phyloP scores from a whole-genome alignment of 345 rosid species.

The Durio zibethinus region DNA sequence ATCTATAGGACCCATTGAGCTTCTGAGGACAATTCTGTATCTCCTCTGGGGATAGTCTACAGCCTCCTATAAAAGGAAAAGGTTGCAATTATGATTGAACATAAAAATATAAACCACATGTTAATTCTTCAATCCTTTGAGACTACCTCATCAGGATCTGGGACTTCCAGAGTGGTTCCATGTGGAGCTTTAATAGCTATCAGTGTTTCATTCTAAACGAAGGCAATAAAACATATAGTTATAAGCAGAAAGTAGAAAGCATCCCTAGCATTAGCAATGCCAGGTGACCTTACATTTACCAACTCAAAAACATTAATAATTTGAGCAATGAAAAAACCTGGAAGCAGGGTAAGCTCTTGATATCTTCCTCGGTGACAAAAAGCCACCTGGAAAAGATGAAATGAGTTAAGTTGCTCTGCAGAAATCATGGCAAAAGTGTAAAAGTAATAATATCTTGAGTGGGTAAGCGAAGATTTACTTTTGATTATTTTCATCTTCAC shows the following conservation, averaged over 20 bases:
- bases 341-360: conserved; percentile 87
- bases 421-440: not conserved
- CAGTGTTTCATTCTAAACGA: conserved; percentile 79
- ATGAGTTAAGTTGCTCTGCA: conserved; percentile 8
- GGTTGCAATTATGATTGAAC: not conserved
- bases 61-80: conserved; percentile 44
- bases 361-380: conserved; percentile 96
- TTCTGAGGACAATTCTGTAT: conserved; percentile 87
- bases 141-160: conserved; percentile 98
- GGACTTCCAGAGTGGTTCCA: conserved; percentile 97
- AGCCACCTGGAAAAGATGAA: conserved; percentile 64
- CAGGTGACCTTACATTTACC: conserved; percentile 2
- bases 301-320: not conserved
- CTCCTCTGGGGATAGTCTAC: conserved; percentile 89
- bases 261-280: conserved; percentile 3
- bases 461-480: conserved; percentile 43
- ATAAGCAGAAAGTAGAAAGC: not conserved
- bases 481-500: conserved; percentile 85
- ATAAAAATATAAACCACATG: not conserved
- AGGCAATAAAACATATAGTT: conserved; percentile 18
- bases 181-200: conserved; percentile 99
- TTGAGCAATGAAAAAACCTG: conserved; percentile 45
- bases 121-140: conserved; percentile 15
- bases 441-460: not conserved
- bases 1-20: conserved; percentile 97